phyloP scores from a whole-genome alignment of 1,284 basidiomycete genomes.

The Phylloporus sp. region DNA sequence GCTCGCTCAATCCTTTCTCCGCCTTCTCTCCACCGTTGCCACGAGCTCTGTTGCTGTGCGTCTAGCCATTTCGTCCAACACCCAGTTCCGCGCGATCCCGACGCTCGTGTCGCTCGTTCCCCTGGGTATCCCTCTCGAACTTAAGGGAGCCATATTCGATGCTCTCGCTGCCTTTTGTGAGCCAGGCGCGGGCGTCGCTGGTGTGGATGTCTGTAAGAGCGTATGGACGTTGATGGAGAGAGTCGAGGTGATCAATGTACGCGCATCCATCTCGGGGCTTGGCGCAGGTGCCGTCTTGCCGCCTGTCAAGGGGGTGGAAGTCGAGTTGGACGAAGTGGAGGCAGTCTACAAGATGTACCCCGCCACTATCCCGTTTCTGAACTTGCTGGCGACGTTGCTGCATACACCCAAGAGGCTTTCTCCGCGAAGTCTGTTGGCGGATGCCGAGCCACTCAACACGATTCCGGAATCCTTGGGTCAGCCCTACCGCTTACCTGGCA shows the following conservation, averaged over 20 bases:
- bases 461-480: constrained; percentile 79
- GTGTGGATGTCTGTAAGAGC: constrained; percentile 79
- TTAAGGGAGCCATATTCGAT: constrained; percentile 88
- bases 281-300: constrained; percentile 44
- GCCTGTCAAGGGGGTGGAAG: constrained; percentile 71
- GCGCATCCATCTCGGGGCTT: constrained; percentile 42
- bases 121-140: constrained; percentile 83
- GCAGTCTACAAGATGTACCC: constrained; percentile 80
- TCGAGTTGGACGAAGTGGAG: constrained; percentile 89
- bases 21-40: constrained; percentile 81
- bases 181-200: constrained; percentile 71
- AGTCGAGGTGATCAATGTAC: constrained; percentile 82
- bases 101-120: constrained; percentile 81
- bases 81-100: constrained; percentile 79
- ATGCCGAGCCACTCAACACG: constrained; percentile 68
- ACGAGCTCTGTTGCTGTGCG: constrained; percentile 80
- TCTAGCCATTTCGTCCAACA: constrained; percentile 78
- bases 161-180: constrained; percentile 86
- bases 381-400: constrained; percentile 80
- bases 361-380: constrained; percentile 86
- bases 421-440: constrained; percentile 59
- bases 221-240: constrained; percentile 87
- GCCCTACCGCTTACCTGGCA: constrained; percentile 75
- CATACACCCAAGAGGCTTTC: constrained; percentile 76
- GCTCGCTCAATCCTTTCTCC: constrained; percentile 81